Percentiles rank a stretch among this genome's conserved stretches.
These are phyloP conservation scores for Colletotrichum aenigma DNA, from an alignment of 2,329 filamentous ascomycete genomes.

Conservation along the genomic window DNA sequence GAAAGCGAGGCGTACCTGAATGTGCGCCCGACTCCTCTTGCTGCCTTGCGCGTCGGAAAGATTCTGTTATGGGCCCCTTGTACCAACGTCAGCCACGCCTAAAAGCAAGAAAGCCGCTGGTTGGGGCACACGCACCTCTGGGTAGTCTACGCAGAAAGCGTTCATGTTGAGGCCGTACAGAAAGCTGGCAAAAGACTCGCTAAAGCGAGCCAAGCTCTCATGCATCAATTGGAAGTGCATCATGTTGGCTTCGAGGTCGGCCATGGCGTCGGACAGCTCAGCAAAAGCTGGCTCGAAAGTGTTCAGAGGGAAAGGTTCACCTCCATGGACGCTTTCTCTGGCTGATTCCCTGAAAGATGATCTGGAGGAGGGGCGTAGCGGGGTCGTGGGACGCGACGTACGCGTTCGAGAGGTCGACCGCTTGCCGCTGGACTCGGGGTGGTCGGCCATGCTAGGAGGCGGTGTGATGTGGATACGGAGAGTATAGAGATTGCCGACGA, in stretches of 20 bases:
- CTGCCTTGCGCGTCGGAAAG: slow-evolving; percentile 72
- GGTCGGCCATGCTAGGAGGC: slow-evolving; percentile 22
- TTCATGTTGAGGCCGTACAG: slow-evolving; percentile 98
- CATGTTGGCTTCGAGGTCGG: slow-evolving; percentile 95
- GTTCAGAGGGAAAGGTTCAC: slow-evolving; percentile 72
- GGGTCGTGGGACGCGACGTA: slow-evolving; percentile 84
- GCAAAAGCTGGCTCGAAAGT: slow-evolving; percentile 88
- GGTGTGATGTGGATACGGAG: not conserved
- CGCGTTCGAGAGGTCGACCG: slow-evolving; percentile 66
- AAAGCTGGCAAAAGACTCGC: slow-evolving; percentile 94
- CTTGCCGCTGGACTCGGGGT: slow-evolving; percentile 30
- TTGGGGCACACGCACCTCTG: slow-evolving; percentile 67
- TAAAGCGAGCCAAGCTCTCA: slow-evolving; percentile 90
- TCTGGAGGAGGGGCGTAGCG: slow-evolving; percentile 86
- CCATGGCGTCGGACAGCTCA: slow-evolving; percentile 91
- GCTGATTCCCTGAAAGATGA: slow-evolving; percentile 84
- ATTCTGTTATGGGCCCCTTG: slow-evolving; percentile 82
- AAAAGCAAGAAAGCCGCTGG: not conserved
- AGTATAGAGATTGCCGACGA: not conserved
- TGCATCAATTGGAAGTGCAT: slow-evolving; percentile 98
- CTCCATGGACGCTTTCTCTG: slow-evolving; percentile 53
- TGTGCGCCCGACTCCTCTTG: slow-evolving; percentile 46
- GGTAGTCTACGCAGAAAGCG: slow-evolving; percentile 97
- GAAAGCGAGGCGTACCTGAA: not conserved
- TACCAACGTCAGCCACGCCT: not conserved